phyloP scores from a whole-genome alignment of 2,329 filamentous ascomycete genomes.

The Diplodia intermedia region DNA sequence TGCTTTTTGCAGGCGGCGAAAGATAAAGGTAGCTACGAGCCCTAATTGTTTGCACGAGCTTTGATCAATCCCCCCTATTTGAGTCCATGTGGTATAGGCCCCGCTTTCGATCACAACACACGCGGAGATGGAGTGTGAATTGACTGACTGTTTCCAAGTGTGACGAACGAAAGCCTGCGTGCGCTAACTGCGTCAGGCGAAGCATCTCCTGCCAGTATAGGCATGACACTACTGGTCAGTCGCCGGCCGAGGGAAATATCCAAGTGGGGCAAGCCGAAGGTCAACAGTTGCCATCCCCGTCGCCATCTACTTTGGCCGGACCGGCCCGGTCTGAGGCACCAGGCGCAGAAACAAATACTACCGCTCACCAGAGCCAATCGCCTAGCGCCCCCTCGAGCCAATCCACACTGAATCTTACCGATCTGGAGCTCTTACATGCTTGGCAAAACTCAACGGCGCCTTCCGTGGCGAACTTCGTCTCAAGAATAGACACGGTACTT shows the following conservation, averaged over 20 bases:
- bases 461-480: conserved; percentile 24
- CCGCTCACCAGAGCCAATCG: neutral
- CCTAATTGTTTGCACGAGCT: too few relatives aligned
- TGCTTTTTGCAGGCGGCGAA: conserved; percentile 25
- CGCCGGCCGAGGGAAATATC: conserved; percentile 34
- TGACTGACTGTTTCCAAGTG: conserved; percentile 35
- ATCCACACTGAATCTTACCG: conserved; percentile 1
- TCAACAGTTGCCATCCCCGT: neutral
- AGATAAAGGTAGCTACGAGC: conserved; percentile 20
- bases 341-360: neutral
- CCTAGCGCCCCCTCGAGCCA: neutral
- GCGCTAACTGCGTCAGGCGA: conserved; percentile 44
- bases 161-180: conserved; percentile 42
- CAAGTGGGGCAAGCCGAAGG: neutral
- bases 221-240: neutral
- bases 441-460: conserved; percentile 7
- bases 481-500: conserved; percentile 24
- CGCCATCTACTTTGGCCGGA: neutral
- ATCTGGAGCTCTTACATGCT: conserved; percentile 7
- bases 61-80: too few relatives aligned
- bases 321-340: neutral
- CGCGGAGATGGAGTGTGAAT: neutral
- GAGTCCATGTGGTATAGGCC: neutral
- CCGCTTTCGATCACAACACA: neutral
- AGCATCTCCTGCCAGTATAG: conserved; percentile 37